phyloP scores from a whole-genome alignment of 306 rosid genomes.

The Vigna mungo region DNA sequence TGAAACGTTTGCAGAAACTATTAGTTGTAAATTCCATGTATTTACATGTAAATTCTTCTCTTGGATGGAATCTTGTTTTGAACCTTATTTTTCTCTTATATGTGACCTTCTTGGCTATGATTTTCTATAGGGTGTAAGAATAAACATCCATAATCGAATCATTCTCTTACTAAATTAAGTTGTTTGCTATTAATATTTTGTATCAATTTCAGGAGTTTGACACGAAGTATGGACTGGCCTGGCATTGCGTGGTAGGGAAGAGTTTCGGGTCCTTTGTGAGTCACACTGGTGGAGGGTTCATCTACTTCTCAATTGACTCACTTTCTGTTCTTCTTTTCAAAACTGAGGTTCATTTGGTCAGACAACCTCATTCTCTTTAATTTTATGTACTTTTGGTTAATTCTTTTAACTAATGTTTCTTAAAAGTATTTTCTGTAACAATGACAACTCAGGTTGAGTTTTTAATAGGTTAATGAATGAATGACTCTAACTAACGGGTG shows the following conservation, averaged over 20 bases:
- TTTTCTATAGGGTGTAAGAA: background rate
- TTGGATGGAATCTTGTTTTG: background rate
- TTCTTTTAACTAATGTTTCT: background rate
- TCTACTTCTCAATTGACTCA: conserved; percentile 70
- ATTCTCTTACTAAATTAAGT: background rate
- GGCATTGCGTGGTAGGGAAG: conserved; percentile 79
- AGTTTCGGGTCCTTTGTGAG: conserved; percentile 81
- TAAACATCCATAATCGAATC: background rate
- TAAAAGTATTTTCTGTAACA: background rate
- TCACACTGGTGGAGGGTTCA: conserved; percentile 64
- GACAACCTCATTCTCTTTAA: conserved; percentile 38
- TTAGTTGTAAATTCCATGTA: too few relatives aligned
- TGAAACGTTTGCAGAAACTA: too few relatives aligned
- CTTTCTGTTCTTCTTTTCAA: conserved; percentile 72
- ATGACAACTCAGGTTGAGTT: background rate
- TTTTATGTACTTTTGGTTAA: background rate
- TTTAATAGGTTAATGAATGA: too few relatives aligned
- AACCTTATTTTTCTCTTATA: background rate
- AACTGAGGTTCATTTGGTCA: conserved; percentile 67
- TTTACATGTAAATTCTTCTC: too few relatives aligned
- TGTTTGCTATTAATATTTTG: background rate
- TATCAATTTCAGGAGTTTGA: conserved; percentile 59
- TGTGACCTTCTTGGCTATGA: background rate
- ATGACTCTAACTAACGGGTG: too few relatives aligned
- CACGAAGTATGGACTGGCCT: conserved; percentile 59